Conservation (phyloP, 2,329 filamentous ascomycete genomes). For the Xylariaceae sp. region DNA sequence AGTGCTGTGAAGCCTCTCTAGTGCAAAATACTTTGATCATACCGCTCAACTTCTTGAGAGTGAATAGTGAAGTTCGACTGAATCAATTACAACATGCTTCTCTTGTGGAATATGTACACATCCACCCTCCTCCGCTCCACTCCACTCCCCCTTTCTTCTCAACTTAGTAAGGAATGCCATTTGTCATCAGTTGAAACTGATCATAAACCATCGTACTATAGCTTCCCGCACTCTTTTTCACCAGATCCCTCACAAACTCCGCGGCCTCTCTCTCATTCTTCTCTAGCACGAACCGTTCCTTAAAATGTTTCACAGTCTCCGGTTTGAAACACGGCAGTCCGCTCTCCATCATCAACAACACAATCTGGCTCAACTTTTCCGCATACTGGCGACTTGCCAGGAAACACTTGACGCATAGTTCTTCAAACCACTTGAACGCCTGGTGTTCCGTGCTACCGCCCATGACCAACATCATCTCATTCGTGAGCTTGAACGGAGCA, state of each 20-base stretch:
- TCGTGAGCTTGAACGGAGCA: slow-evolving; percentile 95
- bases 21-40: no score
- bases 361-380: slow-evolving; percentile 84
- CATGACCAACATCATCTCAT: slow-evolving; percentile 99
- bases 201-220: slow-evolving; percentile 95
- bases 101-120: no score
- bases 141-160: slow-evolving; percentile 4
- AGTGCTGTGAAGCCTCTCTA: no score
- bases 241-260: slow-evolving; percentile 85
- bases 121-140: no score
- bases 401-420: slow-evolving; percentile 93
- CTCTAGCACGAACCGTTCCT: slow-evolving; percentile 87
- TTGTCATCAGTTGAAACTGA: slow-evolving; percentile 94
- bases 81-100: no score
- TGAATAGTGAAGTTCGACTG: no score
- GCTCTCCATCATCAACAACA: slow-evolving; percentile 92
- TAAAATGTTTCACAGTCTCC: slow-evolving; percentile 88
- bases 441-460: slow-evolving; percentile 81
- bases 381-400: slow-evolving; percentile 80
- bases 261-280: slow-evolving; percentile 89
- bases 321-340: slow-evolving; percentile 97
- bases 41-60: no score
- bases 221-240: slow-evolving; percentile 85
- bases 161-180: slow-evolving; percentile 85
- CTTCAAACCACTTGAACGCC: slow-evolving; percentile 92